Evolutionary conservation across 495 filamentous ascomycete genomes (phyloP), one percentile per base, ranked within the genome.

Genomic region (Aspergillus haitiensis): DNA sequence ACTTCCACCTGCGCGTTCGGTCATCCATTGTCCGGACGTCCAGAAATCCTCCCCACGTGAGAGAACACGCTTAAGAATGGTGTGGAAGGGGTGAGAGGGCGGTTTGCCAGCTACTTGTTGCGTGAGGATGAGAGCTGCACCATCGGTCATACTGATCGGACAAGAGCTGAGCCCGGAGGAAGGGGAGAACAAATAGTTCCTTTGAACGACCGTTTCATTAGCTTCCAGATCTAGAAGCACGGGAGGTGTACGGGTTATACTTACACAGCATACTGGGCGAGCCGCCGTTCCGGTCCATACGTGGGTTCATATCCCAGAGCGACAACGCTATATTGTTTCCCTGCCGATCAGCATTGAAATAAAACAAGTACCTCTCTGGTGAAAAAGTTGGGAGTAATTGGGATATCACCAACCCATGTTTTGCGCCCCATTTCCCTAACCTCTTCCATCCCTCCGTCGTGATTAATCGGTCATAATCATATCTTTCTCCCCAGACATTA

Each of bases 11-110:
- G 80, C 72, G n/a, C 89, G 81, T 64, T 92, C 89, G 0, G 90
- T 92, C 90, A 93, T 93, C 90, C 90, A 93, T 67, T 93, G 89
- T 0, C 90, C 89, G 34, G 81, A 86, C 5, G 88, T 92, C 89
- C 88, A 92, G 13, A 82, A 79, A 4, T 86, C 78, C 57, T 88
- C 80, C 3, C 51, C 58, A 7, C 84, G 78, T 5, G 83, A 84
- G 31, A 77, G 82, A 9, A 89, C 66, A 12, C 73, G 72, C 11
- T 75, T 61, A 31, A 67, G 82, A 76, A 48, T 84, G 75, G 34
- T 72, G 63, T 59, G 80, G 67, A 67, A 90, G 73, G 51, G 88
- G 72, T 68, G 74, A 18, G 53, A 61, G 21, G 51, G 64, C 18
- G 59, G 67, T 11, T 69, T 52, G 3, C 46, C 51, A 5, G 55